Percentiles rank a stretch among this genome's conserved stretches.
These are phyloP conservation scores for Plenodomus biglobosus DNA, from an alignment of 2,329 filamentous ascomycete genomes.

Conservation along the genomic window DNA sequence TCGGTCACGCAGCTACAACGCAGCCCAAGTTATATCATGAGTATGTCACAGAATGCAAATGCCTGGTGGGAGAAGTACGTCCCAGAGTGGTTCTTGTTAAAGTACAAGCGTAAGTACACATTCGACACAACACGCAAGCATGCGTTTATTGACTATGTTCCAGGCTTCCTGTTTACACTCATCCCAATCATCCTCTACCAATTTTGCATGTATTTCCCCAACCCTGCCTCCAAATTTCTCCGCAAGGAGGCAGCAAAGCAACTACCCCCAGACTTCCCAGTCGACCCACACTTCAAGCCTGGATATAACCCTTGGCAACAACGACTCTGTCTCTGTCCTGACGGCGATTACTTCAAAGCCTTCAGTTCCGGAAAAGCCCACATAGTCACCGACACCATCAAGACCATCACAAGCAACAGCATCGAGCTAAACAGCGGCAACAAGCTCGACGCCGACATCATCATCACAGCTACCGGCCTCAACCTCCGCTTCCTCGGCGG, in stretches of 20 bases:
- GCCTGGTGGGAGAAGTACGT: slow-evolving; percentile 43
- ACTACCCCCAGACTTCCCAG: slow-evolving; percentile 52
- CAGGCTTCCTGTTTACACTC: slow-evolving; percentile 53
- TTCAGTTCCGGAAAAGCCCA: slow-evolving; percentile 55
- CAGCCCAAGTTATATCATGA: slow-evolving; percentile 65
- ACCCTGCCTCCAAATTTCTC: slow-evolving; percentile 52
- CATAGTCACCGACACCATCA: slow-evolving; percentile 59
- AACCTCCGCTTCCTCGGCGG: slow-evolving; percentile 58
- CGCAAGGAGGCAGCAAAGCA: slow-evolving; percentile 49
- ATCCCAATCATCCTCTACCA: slow-evolving; percentile 51
- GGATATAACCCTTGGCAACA: slow-evolving; percentile 64
- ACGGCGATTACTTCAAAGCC: slow-evolving; percentile 60
- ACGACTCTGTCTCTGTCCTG: slow-evolving; percentile 69
- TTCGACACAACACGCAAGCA: too few relatives aligned
- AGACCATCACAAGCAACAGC: slow-evolving; percentile 51
- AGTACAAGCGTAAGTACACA: slow-evolving; percentile 47
- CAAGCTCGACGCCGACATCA: slow-evolving; percentile 60
- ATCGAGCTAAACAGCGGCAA: slow-evolving; percentile 53
- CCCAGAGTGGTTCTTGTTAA: slow-evolving; percentile 52
- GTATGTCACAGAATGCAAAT: slow-evolving; percentile 51
- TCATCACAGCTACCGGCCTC: slow-evolving; percentile 67
- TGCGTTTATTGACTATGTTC: background rate
- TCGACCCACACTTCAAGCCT: slow-evolving; percentile 52
- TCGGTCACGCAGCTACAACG: slow-evolving; percentile 80
- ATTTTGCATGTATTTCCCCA: slow-evolving; percentile 59